Evolutionary conservation across 2,329 filamentous ascomycete genomes (phyloP).

Genomic region (Ophiostoma sp.): DNA sequence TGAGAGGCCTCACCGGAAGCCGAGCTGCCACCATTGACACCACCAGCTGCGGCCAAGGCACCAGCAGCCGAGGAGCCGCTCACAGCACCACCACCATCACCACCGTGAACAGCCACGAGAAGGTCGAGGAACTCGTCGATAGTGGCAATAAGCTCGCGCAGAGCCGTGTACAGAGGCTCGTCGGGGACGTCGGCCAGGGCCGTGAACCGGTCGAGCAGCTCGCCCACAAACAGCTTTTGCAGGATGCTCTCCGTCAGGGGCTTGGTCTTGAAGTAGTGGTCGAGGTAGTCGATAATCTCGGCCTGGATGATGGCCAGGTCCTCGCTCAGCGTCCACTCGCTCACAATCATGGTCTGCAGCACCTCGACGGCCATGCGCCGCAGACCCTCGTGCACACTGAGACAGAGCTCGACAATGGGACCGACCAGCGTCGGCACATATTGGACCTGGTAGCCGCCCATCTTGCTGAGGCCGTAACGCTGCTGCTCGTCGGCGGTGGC

Average conservation of each 20-base stretch:
- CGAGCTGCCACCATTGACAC: conserved; percentile 5
- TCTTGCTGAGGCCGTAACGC: conserved; percentile 75
- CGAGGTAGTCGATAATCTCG: conserved; percentile 93
- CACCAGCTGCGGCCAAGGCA: not conserved
- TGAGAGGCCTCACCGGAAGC: conserved; percentile 68
- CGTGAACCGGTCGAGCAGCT: conserved; percentile 79
- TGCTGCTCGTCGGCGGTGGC: conserved; percentile 74
- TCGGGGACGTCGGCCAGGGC: conserved; percentile 64
- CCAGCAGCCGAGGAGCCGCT: not conserved
- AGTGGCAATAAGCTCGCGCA: conserved; percentile 77
- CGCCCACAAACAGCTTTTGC: conserved; percentile 88
- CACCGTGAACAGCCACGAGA: conserved; percentile 82
- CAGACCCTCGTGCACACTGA: conserved; percentile 92
- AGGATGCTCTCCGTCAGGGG: conserved; percentile 83
- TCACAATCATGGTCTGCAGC: conserved; percentile 95
- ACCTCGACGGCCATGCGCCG: conserved; percentile 89
- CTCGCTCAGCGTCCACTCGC: conserved; percentile 94
- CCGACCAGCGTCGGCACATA: conserved; percentile 92
- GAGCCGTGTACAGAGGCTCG: conserved; percentile 72
- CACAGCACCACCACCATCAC: conserved; percentile 53
- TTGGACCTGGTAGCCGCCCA: conserved; percentile 97
- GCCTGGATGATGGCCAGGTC: conserved; percentile 89
- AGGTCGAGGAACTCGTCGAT: conserved; percentile 90
- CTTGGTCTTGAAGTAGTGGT: conserved; percentile 86
- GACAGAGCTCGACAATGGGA: conserved; percentile 87